These are phyloP conservation scores for Zygotorulaspora sp. DNA, from an alignment of 805 yeast genomes.

Conservation along the genomic window DNA sequence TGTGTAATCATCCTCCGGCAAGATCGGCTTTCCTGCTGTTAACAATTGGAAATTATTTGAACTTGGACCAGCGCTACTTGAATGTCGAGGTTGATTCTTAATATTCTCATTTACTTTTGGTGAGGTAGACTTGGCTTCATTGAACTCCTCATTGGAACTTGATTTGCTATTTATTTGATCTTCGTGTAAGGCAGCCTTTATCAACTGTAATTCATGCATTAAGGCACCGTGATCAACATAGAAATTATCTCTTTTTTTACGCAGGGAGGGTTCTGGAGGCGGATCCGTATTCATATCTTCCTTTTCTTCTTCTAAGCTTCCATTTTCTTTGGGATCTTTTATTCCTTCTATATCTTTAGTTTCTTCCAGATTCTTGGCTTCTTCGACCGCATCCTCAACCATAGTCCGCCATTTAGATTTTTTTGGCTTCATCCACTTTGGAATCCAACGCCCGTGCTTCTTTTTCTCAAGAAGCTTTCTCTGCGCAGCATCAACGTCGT, in stretches of 20 bases:
- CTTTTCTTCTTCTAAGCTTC: too few relatives aligned
- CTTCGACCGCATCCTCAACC: conserved; percentile 46
- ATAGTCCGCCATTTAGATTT: conserved; percentile 57
- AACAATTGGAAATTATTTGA: conserved; percentile 28
- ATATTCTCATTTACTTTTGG: neutral
- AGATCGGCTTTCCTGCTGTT: conserved; percentile 30
- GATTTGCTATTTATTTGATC: conserved; percentile 8
- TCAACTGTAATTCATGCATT: conserved; percentile 24
- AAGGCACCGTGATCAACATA: conserved; percentile 31
- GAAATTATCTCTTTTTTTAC: conserved; percentile 24
- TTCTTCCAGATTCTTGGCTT: conserved; percentile 24
- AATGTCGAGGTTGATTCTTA: neutral
- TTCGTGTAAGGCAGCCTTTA: conserved; percentile 27
- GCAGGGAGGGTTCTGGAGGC: conserved; percentile 12
- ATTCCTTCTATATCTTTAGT: too few relatives aligned
- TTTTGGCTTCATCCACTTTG: conserved; percentile 48
- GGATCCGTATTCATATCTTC: too few relatives aligned
- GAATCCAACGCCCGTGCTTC: conserved; percentile 39
- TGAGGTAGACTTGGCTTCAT: neutral
- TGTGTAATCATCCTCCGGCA: conserved; percentile 32
- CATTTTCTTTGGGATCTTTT: too few relatives aligned
- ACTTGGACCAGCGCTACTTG: conserved; percentile 7
- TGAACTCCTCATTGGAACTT: neutral
- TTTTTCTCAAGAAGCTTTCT: conserved; percentile 46
- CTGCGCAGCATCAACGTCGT: conserved; percentile 83